A percentile compares a stretch with the other conserved stretches of the same genome.
Evolutionary conservation across 768 basidiomycete genomes (phyloP).

Genomic region (Chlorophyllum brunneum): DNA sequence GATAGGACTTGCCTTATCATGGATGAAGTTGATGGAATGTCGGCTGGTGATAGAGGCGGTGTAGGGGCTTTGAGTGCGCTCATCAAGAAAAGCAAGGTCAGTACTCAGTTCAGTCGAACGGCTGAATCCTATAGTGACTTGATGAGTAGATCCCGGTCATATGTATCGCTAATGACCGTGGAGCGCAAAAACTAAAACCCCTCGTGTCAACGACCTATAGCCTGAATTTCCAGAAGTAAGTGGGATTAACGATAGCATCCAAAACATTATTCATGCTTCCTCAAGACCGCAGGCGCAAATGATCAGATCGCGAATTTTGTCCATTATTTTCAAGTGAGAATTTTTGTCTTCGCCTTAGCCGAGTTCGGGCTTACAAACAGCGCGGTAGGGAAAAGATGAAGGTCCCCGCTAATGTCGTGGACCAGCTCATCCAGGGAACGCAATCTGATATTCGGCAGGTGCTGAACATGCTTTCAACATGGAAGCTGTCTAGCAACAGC

Average conservation of each 20-base stretch:
- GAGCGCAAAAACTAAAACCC: constrained; percentile 89
- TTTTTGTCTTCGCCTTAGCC: no score
- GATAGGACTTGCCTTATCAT: constrained; percentile 88
- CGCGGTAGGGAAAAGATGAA: constrained; percentile 84
- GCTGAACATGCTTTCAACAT: constrained; percentile 96
- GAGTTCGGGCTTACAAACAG: no score
- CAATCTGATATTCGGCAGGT: constrained; percentile 98
- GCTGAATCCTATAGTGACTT: not conserved
- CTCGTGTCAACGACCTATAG: constrained; percentile 66
- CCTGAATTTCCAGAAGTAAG: constrained; percentile 75
- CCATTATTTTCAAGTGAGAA: constrained; percentile 84
- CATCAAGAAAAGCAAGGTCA: constrained; percentile 89
- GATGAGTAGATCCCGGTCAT: constrained; percentile 83
- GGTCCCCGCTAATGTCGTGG: constrained; percentile 85
- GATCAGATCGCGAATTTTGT: constrained; percentile 84
- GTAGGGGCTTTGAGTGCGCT: constrained; percentile 89
- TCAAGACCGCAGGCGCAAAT: constrained; percentile 70
- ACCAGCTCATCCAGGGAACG: constrained; percentile 83
- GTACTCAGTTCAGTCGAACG: not conserved
- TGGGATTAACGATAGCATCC: not conserved
- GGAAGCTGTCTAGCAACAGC: constrained; percentile 75
- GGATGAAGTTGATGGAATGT: constrained; percentile 99
- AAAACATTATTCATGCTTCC: constrained; percentile 9
- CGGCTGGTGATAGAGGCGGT: constrained; percentile 94
- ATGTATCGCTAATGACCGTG: constrained; percentile 91